Base-by-base conservation (phyloP, 2,329 filamentous ascomycete genomes). In the Colletotrichum karsti region DNA sequence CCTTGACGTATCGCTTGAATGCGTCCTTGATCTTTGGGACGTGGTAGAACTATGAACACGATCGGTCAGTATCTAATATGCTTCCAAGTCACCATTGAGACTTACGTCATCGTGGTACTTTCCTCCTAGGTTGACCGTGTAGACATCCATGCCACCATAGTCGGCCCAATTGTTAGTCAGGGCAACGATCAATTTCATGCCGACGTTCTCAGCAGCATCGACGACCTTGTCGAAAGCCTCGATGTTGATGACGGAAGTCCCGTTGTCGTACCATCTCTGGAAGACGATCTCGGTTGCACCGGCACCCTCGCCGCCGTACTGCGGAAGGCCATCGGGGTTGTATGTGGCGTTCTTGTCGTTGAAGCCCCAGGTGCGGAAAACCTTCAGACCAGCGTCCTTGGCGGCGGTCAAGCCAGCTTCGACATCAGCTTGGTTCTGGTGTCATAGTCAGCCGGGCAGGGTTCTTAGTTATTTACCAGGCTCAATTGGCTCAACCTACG, bases 321-420 rank as follows among this genome's bases (percentile, higher is more conserved):
- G 75, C 1, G 86, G 86, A 4, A 88, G 75, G 5, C 85, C 85
- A 18, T 76, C 70, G 15, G 78, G 75, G 28, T 78, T 72, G 65
- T 81, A 83, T 0, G 85, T 87, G 24, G 76, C 77, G 72, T 88
- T 88, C 73, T 84, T 85, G 74, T 88, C 86, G 72, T 88, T 87
- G 79, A 87, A 88, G 15, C 84, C 85, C 86, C 86, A 88, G 8
- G 85, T 88, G 26, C 86, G 83, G 73, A 88, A 83, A 5, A 88
- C 85, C 55, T 81, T 85, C 20, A 87, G 75, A 3, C 84, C 84
- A 8, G 84, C 84, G 5, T 81, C 77, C 69, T 82, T 82, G 48
- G 82, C 84, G 20, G 82, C 84, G 7, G 71, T 76, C 59, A 86
- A 74, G 22, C 84, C 84, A 35, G 78, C 78, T 37, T 83, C 81